Conservation (phyloP, 306 rosid species). For the Lathyrus sativus region DNA sequence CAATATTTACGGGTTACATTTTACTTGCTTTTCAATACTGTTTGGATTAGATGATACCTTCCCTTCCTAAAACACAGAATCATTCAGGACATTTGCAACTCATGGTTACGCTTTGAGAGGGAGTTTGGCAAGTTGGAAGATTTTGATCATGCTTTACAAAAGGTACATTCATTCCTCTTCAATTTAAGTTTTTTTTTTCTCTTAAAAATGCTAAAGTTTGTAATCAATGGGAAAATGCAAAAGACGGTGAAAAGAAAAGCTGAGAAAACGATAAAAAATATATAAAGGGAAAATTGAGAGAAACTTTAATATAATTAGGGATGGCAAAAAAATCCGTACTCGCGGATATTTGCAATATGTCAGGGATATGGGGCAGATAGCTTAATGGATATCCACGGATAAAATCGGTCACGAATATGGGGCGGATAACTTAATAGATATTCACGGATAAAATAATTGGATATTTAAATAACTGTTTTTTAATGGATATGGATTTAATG, state of each 20-base stretch:
- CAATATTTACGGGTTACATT: slow-evolving; percentile 19
- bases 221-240: neutral
- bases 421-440: too few relatives aligned
- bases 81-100: slow-evolving; percentile 93
- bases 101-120: slow-evolving; percentile 93
- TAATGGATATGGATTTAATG: too few relatives aligned
- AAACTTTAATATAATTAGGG: neutral
- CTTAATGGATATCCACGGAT: too few relatives aligned
- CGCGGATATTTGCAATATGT: too few relatives aligned
- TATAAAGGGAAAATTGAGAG: neutral
- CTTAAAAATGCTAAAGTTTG: slow-evolving; percentile 1
- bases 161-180: slow-evolving; percentile 54
- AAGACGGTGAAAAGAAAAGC: neutral
- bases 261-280: neutral
- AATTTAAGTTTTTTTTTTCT: slow-evolving; percentile 1
- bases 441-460: too few relatives aligned
- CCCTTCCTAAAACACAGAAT: slow-evolving; percentile 72
- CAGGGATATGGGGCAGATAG: too few relatives aligned
- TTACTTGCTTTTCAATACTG: slow-evolving; percentile 39
- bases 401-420: too few relatives aligned
- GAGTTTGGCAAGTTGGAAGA: slow-evolving; percentile 81
- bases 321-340: too few relatives aligned
- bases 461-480: too few relatives aligned
- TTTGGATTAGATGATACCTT: slow-evolving; percentile 77
- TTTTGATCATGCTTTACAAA: slow-evolving; percentile 70